These are phyloP conservation scores for Debaryomyces coudertii DNA, from an alignment of 1,139 yeast species.

Conservation along the genomic window DNA sequence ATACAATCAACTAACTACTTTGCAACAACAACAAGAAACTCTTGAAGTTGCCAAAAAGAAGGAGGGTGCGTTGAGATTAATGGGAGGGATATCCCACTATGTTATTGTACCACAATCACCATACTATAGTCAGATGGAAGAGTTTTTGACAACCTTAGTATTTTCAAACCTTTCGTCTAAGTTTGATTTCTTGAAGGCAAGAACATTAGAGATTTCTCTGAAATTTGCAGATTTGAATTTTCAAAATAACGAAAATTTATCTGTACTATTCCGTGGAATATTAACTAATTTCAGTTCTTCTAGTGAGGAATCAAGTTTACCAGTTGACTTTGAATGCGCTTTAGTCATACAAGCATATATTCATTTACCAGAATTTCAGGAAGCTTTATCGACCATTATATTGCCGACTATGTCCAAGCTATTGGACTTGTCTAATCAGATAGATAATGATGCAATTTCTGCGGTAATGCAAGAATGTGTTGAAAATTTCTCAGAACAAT, in stretches of 20 bases:
- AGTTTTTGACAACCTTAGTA: conserved; percentile 62
- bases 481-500: conserved; percentile 81
- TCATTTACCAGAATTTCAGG: conserved; percentile 64
- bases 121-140: conserved; percentile 68
- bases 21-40: conserved; percentile 45
- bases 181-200: conserved; percentile 76
- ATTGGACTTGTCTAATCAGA: conserved; percentile 72
- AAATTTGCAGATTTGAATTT: conserved; percentile 70
- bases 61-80: conserved; percentile 79
- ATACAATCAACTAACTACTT: conserved; percentile 52
- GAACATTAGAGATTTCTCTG: conserved; percentile 79
- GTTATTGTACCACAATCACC: conserved; percentile 60
- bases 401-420: conserved; percentile 83
- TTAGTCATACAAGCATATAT: conserved; percentile 83
- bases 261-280: conserved; percentile 66
- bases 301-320: conserved; percentile 54
- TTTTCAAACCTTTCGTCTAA: conserved; percentile 72
- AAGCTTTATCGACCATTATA: conserved; percentile 66
- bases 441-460: conserved; percentile 86
- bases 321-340: conserved; percentile 83
- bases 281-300: conserved; percentile 54
- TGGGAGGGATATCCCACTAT: conserved; percentile 70
- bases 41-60: conserved; percentile 67
- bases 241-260: conserved; percentile 50
- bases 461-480: conserved; percentile 97